A percentile compares a stretch with the other conserved stretches of the same genome.
Conservation (phyloP, 2,329 filamentous ascomycete species). For the Pestalotiopsis sp. region DNA sequence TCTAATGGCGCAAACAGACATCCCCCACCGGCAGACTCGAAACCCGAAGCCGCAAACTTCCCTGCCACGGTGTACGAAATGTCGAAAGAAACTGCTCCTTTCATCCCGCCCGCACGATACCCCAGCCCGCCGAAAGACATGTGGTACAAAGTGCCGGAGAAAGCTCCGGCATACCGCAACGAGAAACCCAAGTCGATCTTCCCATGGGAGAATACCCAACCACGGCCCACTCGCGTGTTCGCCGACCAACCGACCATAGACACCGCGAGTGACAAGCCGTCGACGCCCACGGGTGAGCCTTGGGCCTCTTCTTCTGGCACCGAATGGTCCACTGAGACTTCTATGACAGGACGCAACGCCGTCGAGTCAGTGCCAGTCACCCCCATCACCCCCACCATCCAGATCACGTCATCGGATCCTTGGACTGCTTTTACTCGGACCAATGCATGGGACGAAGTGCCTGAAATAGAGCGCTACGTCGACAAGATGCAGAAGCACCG, state of each 20-base stretch:
- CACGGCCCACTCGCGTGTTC: conserved; percentile 68
- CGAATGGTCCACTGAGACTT: conserved; percentile 34
- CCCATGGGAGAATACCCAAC: conserved; percentile 80
- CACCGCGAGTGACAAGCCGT: conserved; percentile 9
- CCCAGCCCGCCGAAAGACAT: conserved; percentile 84
- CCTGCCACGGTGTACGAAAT: conserved; percentile 80
- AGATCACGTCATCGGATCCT: conserved; percentile 53
- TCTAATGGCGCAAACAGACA: conserved; percentile 49
- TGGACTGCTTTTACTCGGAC: conserved; percentile 75
- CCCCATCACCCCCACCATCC: conserved; percentile 51
- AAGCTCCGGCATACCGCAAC: conserved; percentile 54
- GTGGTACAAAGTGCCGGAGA: conserved; percentile 82
- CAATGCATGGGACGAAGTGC: conserved; percentile 94
- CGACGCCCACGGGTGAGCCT: conserved; percentile 21
- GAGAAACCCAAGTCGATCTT: conserved; percentile 74
- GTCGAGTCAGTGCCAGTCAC: conserved; percentile 45
- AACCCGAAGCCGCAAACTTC: conserved; percentile 84
- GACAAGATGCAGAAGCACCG: conserved; percentile 70
- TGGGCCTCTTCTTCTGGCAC: conserved; percentile 18
- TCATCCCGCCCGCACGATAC: conserved; percentile 75
- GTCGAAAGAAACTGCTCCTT: conserved; percentile 75
- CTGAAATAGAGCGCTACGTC: conserved; percentile 86
- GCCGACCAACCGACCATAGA: conserved; percentile 49
- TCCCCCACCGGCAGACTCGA: conserved; percentile 66
- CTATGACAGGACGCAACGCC: conserved; percentile 38